These are phyloP conservation scores for Kluyveromyces starmeri DNA, from an alignment of 805 yeast species.

Conservation along the genomic window DNA sequence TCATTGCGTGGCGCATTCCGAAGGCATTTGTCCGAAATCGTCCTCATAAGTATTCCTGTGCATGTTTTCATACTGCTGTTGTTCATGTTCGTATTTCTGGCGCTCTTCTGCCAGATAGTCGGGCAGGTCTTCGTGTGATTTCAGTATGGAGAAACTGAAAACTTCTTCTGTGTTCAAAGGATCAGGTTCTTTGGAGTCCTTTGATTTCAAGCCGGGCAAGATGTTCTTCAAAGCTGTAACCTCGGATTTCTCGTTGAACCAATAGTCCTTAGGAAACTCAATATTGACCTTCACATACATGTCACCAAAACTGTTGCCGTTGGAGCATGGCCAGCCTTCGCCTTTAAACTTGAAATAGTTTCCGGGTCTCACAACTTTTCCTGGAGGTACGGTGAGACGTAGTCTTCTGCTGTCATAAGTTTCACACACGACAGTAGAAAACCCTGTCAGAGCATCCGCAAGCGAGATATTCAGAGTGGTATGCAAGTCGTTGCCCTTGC, in stretches of 20 bases:
- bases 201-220: conserved; percentile 34
- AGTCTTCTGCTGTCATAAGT: conserved; percentile 77
- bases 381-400: conserved; percentile 55
- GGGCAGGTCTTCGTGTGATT: conserved; percentile 17
- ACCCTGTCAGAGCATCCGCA: conserved; percentile 80
- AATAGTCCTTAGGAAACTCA: conserved; percentile 75
- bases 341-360: conserved; percentile 52
- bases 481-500: conserved; percentile 58
- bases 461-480: conserved; percentile 53
- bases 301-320: conserved; percentile 44
- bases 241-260: conserved; percentile 74
- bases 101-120: conserved; percentile 16
- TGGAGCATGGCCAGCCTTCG: conserved; percentile 77
- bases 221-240: conserved; percentile 42
- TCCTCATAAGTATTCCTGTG: conserved; percentile 3
- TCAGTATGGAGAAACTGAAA: conserved; percentile 19
- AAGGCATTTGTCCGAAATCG: conserved; percentile 18
- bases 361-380: conserved; percentile 75
- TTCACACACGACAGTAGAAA: conserved; percentile 49
- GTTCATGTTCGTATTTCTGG: conserved; percentile 9
- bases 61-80: conserved; percentile 1
- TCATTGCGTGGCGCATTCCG: conserved; percentile 37
- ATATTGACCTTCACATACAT: conserved; percentile 61
- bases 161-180: conserved; percentile 26
- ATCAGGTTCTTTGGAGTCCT: conserved; percentile 10